Percentiles rank a stretch among this genome's conserved stretches.
These are phyloP conservation scores for Scheffersomyces lignicola DNA, from an alignment of 1,139 yeast genomes.

Conservation along the genomic window DNA sequence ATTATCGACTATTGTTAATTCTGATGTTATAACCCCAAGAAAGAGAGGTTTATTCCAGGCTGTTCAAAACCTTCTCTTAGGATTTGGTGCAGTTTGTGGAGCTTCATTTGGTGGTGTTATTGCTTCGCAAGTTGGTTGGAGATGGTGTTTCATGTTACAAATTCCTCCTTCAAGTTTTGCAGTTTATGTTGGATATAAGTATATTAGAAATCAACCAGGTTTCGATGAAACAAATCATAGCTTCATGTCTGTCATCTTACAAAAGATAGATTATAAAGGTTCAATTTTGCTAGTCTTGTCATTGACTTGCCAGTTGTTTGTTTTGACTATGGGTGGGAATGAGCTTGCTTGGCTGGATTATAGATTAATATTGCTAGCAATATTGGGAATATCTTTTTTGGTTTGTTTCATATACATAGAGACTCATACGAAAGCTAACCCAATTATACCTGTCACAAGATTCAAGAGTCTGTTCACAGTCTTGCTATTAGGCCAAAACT, in stretches of 20 bases:
- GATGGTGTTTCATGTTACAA: conserved; percentile 28
- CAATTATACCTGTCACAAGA: conserved; percentile 36
- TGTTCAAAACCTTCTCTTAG: conserved; percentile 23
- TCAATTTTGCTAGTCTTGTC: conserved; percentile 21
- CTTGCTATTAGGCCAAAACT: conserved; percentile 27
- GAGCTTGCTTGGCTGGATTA: conserved; percentile 21
- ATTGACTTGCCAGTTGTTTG: conserved; percentile 26
- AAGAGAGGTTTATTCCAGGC: conserved; percentile 30
- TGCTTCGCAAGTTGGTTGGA: conserved; percentile 19
- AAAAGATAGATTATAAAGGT: conserved; percentile 21
- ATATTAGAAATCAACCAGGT: conserved; percentile 18
- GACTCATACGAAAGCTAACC: conserved; percentile 27
- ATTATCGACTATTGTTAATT: conserved; percentile 27
- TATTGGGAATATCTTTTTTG: conserved; percentile 8
- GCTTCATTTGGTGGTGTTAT: conserved; percentile 28
- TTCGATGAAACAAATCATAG: conserved; percentile 8
- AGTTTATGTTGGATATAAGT: conserved; percentile 17
- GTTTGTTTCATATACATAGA: conserved; percentile 22
- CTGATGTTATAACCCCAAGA: conserved; percentile 26
- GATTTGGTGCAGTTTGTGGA: conserved; percentile 25
- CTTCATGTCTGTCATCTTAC: conserved; percentile 2
- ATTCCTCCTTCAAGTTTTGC: conserved; percentile 18
- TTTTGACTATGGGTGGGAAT: conserved; percentile 26
- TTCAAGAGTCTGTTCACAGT: conserved; percentile 24
- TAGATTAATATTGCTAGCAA: conserved; percentile 10